Base-by-base conservation (phyloP, 768 basidiomycete species). In the Amanita pseudoporphyria region DNA sequence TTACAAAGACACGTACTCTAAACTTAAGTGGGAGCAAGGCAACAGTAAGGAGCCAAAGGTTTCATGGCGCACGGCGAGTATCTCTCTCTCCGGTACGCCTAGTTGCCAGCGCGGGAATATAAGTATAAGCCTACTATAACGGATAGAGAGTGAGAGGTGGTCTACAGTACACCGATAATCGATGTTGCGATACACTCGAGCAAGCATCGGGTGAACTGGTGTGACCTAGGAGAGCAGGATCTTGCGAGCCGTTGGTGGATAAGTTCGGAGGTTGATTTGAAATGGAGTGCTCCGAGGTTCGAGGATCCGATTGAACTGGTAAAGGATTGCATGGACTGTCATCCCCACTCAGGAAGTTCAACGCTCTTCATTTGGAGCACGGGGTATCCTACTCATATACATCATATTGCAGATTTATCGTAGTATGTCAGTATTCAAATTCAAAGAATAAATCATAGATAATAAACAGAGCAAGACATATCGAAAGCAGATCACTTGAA, bases 1-100 rank as follows among this genome's bases (percentile, higher is more conserved):
- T n/a, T n/a, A 71, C 50, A 37, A 45, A 18, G 52, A 56, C 6
- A 26, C 60, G 33, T 58, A 64, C 48, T 65, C 61, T 64, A 57
- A 65, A 1, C 48, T 41, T 2, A 44, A 51, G 40, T 46, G 51
- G 51, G 44, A 45, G 22, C 26, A 32, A 24, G 38, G 28, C 14
- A 3, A 19, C 9, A 10, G n/a, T 7, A 35, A 39, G 32, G 16
- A 40, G 42, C 12, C 19, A 2, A n/a, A n/a, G n/a, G n/a, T n/a
- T 58, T 58, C 45, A 55, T 60, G 54, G 19, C 44, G 7, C 45
- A 53, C 16, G 51, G 55, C 5, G 47, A 55, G 44, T 60, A 39
- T 39, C 6, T 50, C 9, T 49, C 50, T 14, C 32, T 55, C 10
- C 44, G 58, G 10, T 55, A 54, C 28, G 38, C 45, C 9, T 56